These are phyloP conservation scores for Fragilariopsis cylindrus DNA, from an alignment of 108 stramenopile genomes.

Conservation along the genomic window DNA sequence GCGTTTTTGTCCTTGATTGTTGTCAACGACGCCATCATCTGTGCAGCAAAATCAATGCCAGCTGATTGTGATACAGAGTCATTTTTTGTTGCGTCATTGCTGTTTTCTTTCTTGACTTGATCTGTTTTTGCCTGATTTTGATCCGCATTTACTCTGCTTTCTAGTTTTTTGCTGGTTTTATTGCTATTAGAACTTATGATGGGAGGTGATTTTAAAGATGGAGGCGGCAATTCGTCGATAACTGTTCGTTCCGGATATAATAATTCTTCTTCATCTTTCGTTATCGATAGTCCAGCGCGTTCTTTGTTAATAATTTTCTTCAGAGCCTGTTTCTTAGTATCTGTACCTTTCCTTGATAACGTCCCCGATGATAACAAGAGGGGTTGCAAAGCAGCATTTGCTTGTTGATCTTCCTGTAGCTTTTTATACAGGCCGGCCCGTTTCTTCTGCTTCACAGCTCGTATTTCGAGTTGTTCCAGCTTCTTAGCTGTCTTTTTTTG, in stretches of 20 bases:
- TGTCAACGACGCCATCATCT: slow-evolving; percentile 65
- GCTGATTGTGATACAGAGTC: slow-evolving; percentile 15
- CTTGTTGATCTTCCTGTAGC: slow-evolving; percentile 37
- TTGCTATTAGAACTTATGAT: background rate
- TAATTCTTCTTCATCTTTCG: slow-evolving; percentile 67
- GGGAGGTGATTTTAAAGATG: background rate
- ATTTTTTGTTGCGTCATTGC: background rate
- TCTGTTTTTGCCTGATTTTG: background rate
- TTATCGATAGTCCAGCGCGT: slow-evolving; percentile 60
- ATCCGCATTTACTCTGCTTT: background rate
- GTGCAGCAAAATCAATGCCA: slow-evolving; percentile 50
- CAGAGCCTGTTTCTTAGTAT: slow-evolving; percentile 73
- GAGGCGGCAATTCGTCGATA: slow-evolving; percentile 11
- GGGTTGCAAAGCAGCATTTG: slow-evolving; percentile 6
- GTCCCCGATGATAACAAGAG: slow-evolving; percentile 23
- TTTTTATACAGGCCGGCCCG: slow-evolving; percentile 64
- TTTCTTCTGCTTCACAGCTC: slow-evolving; percentile 64
- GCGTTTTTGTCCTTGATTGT: slow-evolving; percentile 35
- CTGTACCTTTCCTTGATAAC: slow-evolving; percentile 38
- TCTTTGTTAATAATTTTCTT: slow-evolving; percentile 68
- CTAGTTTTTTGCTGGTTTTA: slow-evolving; percentile 4
- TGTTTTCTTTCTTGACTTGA: slow-evolving; percentile 5
- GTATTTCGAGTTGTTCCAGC: slow-evolving; percentile 62
- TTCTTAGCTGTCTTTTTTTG: slow-evolving; percentile 76
- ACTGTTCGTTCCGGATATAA: slow-evolving; percentile 51